Percentiles rank a stretch among this genome's conserved stretches.
Evolutionary conservation across 2,329 filamentous ascomycete species (phyloP).

Genomic region (Albophoma yamanashiensis): DNA sequence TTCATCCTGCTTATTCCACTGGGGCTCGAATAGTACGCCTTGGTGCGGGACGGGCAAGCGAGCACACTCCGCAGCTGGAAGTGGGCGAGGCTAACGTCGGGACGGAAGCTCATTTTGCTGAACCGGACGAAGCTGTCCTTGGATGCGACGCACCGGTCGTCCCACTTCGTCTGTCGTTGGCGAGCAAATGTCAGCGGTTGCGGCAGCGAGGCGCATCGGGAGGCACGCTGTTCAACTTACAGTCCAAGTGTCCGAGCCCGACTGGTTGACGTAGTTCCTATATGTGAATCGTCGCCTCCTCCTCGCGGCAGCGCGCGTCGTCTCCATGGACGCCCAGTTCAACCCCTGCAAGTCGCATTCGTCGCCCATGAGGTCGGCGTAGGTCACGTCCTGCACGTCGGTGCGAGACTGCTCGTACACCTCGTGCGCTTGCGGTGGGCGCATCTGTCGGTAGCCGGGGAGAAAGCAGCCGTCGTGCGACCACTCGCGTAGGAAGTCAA

Average conservation of each 20-base stretch:
- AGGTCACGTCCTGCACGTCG: constrained; percentile 16
- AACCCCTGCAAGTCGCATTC: constrained; percentile 48
- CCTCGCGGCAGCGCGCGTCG: constrained; percentile 38
- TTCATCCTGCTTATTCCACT: constrained; percentile 42
- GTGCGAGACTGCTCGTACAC: constrained; percentile 19
- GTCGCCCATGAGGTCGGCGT: constrained; percentile 43
- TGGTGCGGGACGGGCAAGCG: constrained; percentile 42
- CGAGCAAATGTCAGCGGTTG: not conserved
- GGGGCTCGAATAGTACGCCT: constrained; percentile 44
- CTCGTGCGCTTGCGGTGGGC: constrained; percentile 15
- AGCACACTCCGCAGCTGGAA: constrained; percentile 57
- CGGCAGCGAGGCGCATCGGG: not conserved
- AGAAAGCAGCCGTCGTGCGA: constrained; percentile 19
- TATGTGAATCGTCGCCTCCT: constrained; percentile 37
- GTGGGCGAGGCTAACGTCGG: constrained; percentile 46
- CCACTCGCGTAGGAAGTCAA: constrained; percentile 42
- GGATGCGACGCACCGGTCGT: constrained; percentile 19
- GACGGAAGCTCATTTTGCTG: constrained; percentile 42
- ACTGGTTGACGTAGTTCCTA: constrained; percentile 46
- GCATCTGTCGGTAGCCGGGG: constrained; percentile 10
- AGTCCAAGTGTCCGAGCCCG: constrained; percentile 32
- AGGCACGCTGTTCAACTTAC: constrained; percentile 24
- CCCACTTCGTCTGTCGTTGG: constrained; percentile 2
- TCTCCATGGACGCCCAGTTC: constrained; percentile 42
- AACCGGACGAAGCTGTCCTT: constrained; percentile 47